Conservation (phyloP, 106 monocot species). For the Alisma plantagoaquatica region DNA sequence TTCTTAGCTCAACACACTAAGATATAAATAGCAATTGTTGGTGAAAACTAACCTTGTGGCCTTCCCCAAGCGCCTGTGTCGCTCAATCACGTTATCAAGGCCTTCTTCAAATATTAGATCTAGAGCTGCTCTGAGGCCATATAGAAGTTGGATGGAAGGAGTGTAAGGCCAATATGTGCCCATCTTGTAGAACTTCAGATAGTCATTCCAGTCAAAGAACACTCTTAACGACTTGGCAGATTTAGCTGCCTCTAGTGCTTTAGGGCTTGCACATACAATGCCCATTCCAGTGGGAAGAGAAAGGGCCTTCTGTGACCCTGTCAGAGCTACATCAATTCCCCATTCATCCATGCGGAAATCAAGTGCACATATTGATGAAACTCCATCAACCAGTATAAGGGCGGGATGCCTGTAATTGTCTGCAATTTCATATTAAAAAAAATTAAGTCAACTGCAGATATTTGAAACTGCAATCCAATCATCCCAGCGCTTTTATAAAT, state of each 20-base stretch:
- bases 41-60: constrained; percentile 55
- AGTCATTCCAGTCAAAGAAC: constrained; percentile 93
- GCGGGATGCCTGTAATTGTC: constrained; percentile 72
- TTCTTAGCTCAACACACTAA: too few species aligned
- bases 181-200: constrained; percentile 76
- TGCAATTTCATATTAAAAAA: constrained; percentile 20
- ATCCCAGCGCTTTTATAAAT: too few species aligned
- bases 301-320: constrained; percentile 88
- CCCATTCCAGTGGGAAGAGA: constrained; percentile 88
- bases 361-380: constrained; percentile 81
- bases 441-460: too few species aligned
- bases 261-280: constrained; percentile 81
- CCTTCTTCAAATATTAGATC: constrained; percentile 91
- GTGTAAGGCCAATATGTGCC: constrained; percentile 91
- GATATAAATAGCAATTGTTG: too few species aligned
- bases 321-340: constrained; percentile 85
- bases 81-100: constrained; percentile 73
- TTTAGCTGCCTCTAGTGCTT: constrained; percentile 79
- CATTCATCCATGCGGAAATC: constrained; percentile 97
- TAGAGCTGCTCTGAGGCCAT: constrained; percentile 72
- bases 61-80: constrained; percentile 71
- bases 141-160: constrained; percentile 82
- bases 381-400: constrained; percentile 73
- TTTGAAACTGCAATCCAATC: too few species aligned
- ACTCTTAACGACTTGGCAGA: constrained; percentile 76